Conservation (phyloP, 306 rosid genomes). For the Dalbergia cochinchinensis region DNA sequence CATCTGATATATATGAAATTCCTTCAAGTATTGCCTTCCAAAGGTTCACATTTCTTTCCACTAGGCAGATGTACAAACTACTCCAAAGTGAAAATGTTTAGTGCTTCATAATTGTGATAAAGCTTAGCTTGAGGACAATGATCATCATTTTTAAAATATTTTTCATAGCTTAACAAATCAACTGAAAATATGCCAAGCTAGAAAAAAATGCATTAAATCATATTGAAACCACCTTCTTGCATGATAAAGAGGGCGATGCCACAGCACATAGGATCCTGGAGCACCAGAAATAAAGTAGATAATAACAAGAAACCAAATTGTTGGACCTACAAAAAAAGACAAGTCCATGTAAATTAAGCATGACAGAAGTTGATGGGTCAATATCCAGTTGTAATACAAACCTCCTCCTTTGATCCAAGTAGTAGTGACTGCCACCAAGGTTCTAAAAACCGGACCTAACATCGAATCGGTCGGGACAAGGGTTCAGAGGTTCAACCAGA, state of each 20-base stretch:
- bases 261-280: conserved; percentile 83
- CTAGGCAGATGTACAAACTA: conserved; percentile 17
- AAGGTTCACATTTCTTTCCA: conserved; percentile 31
- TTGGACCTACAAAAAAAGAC: conserved; percentile 66
- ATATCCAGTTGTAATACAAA: conserved; percentile 46
- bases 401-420: conserved; percentile 95
- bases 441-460: no score
- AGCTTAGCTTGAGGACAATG: conserved; percentile 8
- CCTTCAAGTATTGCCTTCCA: background rate
- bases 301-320: conserved; percentile 86
- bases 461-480: no score
- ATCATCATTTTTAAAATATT: background rate
- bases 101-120: conserved; percentile 41
- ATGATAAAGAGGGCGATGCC: conserved; percentile 99
- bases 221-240: conserved; percentile 77
- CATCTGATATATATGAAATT: no score
- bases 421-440: conserved; percentile 76
- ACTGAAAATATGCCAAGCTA: conserved; percentile 18
- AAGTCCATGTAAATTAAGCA: conserved; percentile 39
- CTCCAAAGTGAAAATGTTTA: conserved; percentile 12
- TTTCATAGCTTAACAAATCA: conserved; percentile 24
- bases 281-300: conserved; percentile 76
- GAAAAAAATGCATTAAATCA: conserved; percentile 21
- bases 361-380: conserved; percentile 16
- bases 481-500: no score